Percentiles rank a stretch among this genome's conserved stretches.
phyloP scores from a whole-genome alignment of 2,329 filamentous ascomycete genomes.

The Fusarium circinatum region DNA sequence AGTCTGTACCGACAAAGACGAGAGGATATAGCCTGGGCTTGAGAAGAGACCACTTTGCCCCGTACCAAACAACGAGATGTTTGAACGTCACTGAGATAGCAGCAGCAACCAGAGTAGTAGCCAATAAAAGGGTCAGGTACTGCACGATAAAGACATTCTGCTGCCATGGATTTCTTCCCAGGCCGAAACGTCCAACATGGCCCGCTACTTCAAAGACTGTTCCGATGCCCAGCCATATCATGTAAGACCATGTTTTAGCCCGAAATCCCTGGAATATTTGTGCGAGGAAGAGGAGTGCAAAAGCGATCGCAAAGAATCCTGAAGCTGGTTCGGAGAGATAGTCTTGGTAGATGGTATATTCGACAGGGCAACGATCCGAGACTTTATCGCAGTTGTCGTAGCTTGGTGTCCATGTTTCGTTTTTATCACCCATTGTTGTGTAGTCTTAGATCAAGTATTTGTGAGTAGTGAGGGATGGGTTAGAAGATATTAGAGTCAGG shows the following conservation, averaged over 20 bases:
- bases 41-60: conserved; percentile 52
- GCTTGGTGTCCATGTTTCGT: conserved; percentile 8
- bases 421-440: conserved; percentile 5
- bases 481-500: background rate
- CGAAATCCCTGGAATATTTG: conserved; percentile 48
- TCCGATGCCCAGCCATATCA: conserved; percentile 50
- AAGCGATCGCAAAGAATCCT: conserved; percentile 49
- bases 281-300: conserved; percentile 47
- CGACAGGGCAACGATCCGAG: conserved; percentile 40
- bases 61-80: conserved; percentile 56
- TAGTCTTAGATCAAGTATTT: background rate
- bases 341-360: conserved; percentile 40
- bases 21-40: conserved; percentile 57
- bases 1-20: conserved; percentile 61
- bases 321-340: conserved; percentile 33
- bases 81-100: conserved; percentile 59
- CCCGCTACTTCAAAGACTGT: conserved; percentile 54
- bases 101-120: conserved; percentile 56
- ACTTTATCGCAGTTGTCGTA: conserved; percentile 35
- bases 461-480: too few species aligned
- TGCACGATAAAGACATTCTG: conserved; percentile 53
- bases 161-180: conserved; percentile 53
- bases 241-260: conserved; percentile 53
- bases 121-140: conserved; percentile 54
- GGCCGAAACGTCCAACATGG: conserved; percentile 54